Conservation (phyloP, 805 yeast genomes). For the Hanseniaspora jakobsenii region DNA sequence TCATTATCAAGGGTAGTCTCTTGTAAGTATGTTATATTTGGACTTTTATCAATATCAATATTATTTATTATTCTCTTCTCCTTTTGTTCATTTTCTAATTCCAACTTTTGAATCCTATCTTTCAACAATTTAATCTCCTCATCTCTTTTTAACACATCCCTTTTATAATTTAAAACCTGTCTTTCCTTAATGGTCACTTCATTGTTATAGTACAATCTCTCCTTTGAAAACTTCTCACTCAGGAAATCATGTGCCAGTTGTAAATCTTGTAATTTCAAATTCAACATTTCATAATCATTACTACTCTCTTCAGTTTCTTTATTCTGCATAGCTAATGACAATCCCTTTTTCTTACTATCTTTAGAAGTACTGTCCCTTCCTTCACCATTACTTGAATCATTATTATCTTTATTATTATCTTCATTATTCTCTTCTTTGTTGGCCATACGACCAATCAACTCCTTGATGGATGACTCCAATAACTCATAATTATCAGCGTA, state of each 20-base stretch:
- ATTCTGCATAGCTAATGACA: neutral
- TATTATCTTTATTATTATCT: too few relatives aligned
- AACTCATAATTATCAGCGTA: neutral
- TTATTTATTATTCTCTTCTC: too few relatives aligned
- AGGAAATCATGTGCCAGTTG: constrained; percentile 61
- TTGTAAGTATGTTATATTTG: too few relatives aligned
- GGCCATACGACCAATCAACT: too few relatives aligned
- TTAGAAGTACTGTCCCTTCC: too few relatives aligned
- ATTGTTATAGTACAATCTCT: constrained; percentile 43
- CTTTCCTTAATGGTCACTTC: constrained; percentile 26
- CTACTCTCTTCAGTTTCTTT: neutral
- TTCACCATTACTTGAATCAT: neutral
- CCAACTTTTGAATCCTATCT: neutral
- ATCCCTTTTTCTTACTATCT: too few relatives aligned
- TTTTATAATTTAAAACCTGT: neutral
- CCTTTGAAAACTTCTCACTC: constrained; percentile 55
- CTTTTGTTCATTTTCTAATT: neutral
- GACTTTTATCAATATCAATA: too few relatives aligned
- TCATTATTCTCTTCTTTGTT: neutral
- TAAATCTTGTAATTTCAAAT: constrained; percentile 54
- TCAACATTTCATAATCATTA: constrained; percentile 25
- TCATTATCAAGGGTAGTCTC: too few relatives aligned
- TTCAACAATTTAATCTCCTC: constrained; percentile 1
- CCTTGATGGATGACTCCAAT: constrained; percentile 8
- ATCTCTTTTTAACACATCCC: neutral